Evolutionary conservation across 2,329 filamentous ascomycete species (phyloP), one percentile per base, ranked within the genome.

Genomic region (Verticillium dahliae): DNA sequence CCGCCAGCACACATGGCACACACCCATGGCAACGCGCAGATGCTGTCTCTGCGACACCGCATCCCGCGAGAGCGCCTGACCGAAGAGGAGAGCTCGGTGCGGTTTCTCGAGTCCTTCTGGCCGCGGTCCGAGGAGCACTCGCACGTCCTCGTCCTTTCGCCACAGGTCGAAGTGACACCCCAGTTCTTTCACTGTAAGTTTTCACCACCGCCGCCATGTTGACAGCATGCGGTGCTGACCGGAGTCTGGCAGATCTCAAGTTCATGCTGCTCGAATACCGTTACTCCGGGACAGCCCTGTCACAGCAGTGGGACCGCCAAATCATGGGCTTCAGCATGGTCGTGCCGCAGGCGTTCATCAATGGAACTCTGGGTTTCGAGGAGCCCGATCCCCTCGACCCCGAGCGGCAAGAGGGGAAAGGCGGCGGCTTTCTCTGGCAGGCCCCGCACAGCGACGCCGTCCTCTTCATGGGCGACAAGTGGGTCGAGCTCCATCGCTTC

Each of bases 41-140:
- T 81, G 71, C 75, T 97, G 15, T 89, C 86, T 0, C 76, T 98
- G 18, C 86, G 90, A 33, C 91, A 90, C 65, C 88, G 91, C 35
- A 88, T 97, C 54, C 78, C 85, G 11, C 80, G 80, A 41, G 78
- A 82, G 57, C 79, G 78, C 56, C 69, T 89, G 64, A 86, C 80
- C 6, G 81, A 90, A 54, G 86, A 90, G 65, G 88, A 93, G 67
- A 88, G 89, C 61, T 87, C 91, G 0, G 79, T 89, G 15, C 86
- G 89, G 31, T 90, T 94, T 62, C 77, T 97, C 5, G 93, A 98
- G 76, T 90, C 91, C 0, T 97, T 96, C 73, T 98, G 92, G 81
- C 93, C 95, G 2, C 76, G 79, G 3, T 80, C 86, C 62, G 80
- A 86, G 5, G 71, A 74, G 2, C 75, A 85, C 59, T 88, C 88